Evolutionary conservation across 495 filamentous ascomycete species (phyloP), one percentile per base, ranked within the genome.

Genomic region (Clavariopsis aquatica): DNA sequence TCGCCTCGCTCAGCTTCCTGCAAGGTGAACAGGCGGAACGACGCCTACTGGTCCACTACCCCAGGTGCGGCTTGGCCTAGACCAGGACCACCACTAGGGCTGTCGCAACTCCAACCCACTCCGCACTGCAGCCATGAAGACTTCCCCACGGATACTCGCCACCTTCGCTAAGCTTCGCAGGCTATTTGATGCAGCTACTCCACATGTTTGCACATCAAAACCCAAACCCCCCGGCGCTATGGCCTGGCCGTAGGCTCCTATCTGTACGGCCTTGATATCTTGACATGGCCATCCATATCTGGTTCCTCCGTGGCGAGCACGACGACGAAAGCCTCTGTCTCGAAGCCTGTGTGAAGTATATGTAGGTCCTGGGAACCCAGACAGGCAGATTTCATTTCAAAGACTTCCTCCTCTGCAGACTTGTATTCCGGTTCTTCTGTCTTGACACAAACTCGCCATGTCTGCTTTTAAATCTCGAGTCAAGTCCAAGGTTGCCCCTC

Each of bases 401-500:
- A 49, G 15, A 60, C 20, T 22, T 55, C 27, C 56, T 41, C 19
- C 23, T 20, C 12, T 31, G 10, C 34, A 43, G 22, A 24, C 17
- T 56, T 24, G 36, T 47, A 54, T 38, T 57, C 45, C 20, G 12
- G 29, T 22, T 43, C 9, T n/a, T 43, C 13, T 7, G 24, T 7
- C 49, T 52, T 27, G 26, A 23, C 27, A 10, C 47, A 47, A 36
- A 36, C 17, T 9, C 23, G 34, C 13, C 49, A 76, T 78, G 72
- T 78, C 75, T 53, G 62, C 74, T 45, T 71, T 78, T 23, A 76
- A 71, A 61, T 65, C 71, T 49, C 20, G 20, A 9, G 71, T 78
- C 43, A 76, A 72, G 63, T 62, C 71, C 34, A 72, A 57, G 65
- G 52, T 78, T 59, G 67, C 56, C 28, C 76, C 76, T 62, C 73